Conservation (phyloP, 257 asterid species). For the Solanum piurae region DNA sequence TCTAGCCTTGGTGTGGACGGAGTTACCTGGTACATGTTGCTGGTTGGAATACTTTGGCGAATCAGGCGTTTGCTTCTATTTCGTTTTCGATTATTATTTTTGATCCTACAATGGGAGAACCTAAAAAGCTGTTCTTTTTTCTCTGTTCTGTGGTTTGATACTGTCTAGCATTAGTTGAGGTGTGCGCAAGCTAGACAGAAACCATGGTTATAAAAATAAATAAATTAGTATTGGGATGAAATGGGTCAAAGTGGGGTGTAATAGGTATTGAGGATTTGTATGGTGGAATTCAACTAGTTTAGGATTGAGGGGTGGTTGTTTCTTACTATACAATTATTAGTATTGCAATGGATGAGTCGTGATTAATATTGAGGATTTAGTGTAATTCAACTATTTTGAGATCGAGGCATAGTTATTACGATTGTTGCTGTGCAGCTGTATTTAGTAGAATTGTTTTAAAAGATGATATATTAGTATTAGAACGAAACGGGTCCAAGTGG, state of each 20-base stretch:
- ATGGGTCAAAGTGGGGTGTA: background rate
- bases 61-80: background rate
- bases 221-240: background rate
- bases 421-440: background rate
- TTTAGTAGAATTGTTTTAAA: background rate
- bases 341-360: background rate
- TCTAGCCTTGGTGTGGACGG: background rate
- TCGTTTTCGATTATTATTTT: too few species aligned
- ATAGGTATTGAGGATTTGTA: background rate
- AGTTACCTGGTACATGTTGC: fast-evolving
- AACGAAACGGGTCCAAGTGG: background rate
- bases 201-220: background rate
- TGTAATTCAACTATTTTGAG: background rate
- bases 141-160: background rate
- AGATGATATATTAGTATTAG: background rate
- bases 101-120: background rate
- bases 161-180: background rate
- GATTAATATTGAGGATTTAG: background rate
- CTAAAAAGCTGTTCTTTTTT: background rate
- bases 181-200: background rate
- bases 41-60: background rate
- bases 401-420: background rate
- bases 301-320: background rate
- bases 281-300: background rate
- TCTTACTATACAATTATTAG: background rate